Evolutionary conservation across 192 early-diverging fungal genomes (phyloP), one percentile per base, ranked within the genome.

Genomic region (Podila verticillata): DNA sequence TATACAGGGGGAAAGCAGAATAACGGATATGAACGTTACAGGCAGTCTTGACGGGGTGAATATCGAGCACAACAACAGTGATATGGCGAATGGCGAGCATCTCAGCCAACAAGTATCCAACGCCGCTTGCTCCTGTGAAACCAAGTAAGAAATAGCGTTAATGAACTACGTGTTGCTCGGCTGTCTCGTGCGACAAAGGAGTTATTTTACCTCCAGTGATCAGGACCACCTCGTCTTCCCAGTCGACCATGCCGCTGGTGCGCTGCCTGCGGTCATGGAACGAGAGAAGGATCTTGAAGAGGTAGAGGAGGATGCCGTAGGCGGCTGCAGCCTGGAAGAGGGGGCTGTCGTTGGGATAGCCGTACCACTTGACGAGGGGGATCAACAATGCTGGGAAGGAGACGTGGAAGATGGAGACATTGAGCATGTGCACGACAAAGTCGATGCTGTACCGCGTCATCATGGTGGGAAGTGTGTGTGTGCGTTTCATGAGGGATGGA

Each of bases 191-290:
- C 6, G 31, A 47, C 22, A 66, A n/a, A 62, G n/a, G n/a, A 28
- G 13, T 12, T 49, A 32, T 34, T 57, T 24, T 63, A 87, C 89
- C 90, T 67, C 91, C 91, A 59, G 88, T 91, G n/a, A 92, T 82
- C 65, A 92, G 61, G 10, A 92, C 91, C 57, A 89, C 72, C 66
- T 91, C 89, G 10, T 87, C 72, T 22, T 81, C 71, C 91, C 91
- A 92, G 62, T 88, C 77, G 28, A 85, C 26, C 34, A 65, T 71
- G 22, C 30, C 58, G 32, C 60, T 66, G 7, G 39, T 70, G 20
- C 72, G 63, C 12, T 80, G 77, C 19, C 63, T 67, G 26, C 70
- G 70, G 12, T 68, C 70, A 49, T 80, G 77, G 8, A 68, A 44
- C 49, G 15, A 34, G 31, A 57, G 63, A 0, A 60, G 56, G n/a